These are phyloP conservation scores for Magnusiomyces paraingens DNA, from an alignment of 1,139 yeast genomes.

Conservation along the genomic window DNA sequence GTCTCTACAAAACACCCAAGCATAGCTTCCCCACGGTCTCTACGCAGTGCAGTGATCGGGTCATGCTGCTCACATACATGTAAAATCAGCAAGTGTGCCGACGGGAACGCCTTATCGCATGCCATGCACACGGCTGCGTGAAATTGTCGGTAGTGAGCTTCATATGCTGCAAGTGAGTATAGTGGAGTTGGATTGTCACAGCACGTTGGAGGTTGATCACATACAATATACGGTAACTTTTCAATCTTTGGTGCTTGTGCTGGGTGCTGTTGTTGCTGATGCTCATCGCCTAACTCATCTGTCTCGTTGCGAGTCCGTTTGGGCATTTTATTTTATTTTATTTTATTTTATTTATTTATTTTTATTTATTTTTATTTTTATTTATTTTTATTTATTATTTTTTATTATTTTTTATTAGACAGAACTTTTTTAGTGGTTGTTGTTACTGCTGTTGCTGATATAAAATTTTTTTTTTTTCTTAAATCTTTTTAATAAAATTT, in stretches of 20 bases:
- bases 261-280: not conserved
- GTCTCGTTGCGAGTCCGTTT: not conserved
- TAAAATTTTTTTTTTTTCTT: too few relatives aligned
- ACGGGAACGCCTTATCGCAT: constrained; percentile 43
- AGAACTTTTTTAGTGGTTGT: too few relatives aligned
- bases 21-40: constrained; percentile 39
- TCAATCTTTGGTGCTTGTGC: not conserved
- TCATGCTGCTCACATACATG: constrained; percentile 54
- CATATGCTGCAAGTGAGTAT: constrained; percentile 16
- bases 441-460: too few relatives aligned
- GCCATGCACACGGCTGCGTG: constrained; percentile 35
- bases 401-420: too few relatives aligned
- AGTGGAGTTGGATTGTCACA: constrained; percentile 8
- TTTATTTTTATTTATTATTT: too few relatives aligned
- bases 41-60: constrained; percentile 38
- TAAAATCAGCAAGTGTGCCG: constrained; percentile 37
- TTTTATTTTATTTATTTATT: too few relatives aligned
- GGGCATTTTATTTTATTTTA: too few relatives aligned
- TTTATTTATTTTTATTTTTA: too few relatives aligned
- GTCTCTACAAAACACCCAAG: constrained; percentile 40
- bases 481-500: too few relatives aligned
- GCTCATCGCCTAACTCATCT: not conserved
- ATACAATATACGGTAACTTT: not conserved
- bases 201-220: constrained; percentile 14
- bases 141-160: constrained; percentile 21